phyloP scores from a whole-genome alignment of 2,329 filamentous ascomycete species.

The Blastomyces gilchristii region DNA sequence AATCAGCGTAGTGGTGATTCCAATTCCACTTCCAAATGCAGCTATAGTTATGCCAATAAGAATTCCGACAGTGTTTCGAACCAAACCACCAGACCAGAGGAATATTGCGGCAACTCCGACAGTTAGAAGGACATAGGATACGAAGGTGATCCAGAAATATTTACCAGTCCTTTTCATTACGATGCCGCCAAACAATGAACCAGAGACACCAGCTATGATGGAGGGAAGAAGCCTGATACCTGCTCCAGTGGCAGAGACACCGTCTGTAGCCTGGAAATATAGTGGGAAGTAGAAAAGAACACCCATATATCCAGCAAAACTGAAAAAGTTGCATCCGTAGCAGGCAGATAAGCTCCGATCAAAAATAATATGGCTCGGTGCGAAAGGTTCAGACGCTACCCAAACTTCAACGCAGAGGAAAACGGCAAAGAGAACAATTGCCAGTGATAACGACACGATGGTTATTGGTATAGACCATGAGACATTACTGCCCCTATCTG shows the following conservation, averaged over 20 bases:
- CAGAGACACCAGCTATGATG: slow-evolving; percentile 52
- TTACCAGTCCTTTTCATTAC: slow-evolving; percentile 60
- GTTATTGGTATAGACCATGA: slow-evolving; percentile 54
- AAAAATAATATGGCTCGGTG: slow-evolving; percentile 63
- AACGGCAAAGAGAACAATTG: slow-evolving; percentile 50
- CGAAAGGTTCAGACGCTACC: slow-evolving; percentile 61
- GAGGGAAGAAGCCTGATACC: slow-evolving; percentile 58
- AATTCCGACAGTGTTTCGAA: slow-evolving; percentile 43
- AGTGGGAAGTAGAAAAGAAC: slow-evolving; percentile 64
- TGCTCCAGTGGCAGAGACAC: slow-evolving; percentile 51
- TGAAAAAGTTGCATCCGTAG: slow-evolving; percentile 64
- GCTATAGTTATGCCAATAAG: slow-evolving; percentile 48
- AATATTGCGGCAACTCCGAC: slow-evolving; percentile 48
- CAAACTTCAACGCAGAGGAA: slow-evolving; percentile 61
- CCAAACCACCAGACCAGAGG: slow-evolving; percentile 46
- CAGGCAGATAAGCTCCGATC: slow-evolving; percentile 55
- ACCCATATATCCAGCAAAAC: slow-evolving; percentile 50
- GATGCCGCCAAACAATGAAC: slow-evolving; percentile 54
- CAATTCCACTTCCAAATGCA: slow-evolving; percentile 47
- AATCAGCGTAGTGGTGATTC: slow-evolving; percentile 62
- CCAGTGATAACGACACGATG: slow-evolving; percentile 46
- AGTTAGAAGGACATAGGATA: slow-evolving; percentile 45
- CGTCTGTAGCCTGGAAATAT: slow-evolving; percentile 64
- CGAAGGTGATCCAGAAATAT: slow-evolving; percentile 59
- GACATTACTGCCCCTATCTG: slow-evolving; percentile 64